These are phyloP conservation scores for Mycena rosella DNA, from an alignment of 768 basidiomycete genomes.

Conservation along the genomic window DNA sequence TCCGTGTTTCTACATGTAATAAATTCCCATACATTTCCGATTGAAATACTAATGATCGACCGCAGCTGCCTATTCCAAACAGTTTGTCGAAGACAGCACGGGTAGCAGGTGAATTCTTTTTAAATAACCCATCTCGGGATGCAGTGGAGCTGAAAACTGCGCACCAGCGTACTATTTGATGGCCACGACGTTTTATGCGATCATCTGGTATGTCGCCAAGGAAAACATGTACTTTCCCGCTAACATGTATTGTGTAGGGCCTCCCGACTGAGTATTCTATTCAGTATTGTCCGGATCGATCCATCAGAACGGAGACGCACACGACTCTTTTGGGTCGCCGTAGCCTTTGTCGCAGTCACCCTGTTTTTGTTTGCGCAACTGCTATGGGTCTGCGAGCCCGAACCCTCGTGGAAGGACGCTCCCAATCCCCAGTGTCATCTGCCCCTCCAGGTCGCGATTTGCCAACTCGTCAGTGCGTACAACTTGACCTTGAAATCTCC, in stretches of 20 bases:
- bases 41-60: neutral
- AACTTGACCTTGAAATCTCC: neutral
- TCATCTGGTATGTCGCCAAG: constrained; percentile 52
- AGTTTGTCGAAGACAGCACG: constrained; percentile 15
- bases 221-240: neutral
- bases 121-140: neutral
- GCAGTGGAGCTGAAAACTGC: neutral
- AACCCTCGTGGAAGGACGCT: constrained; percentile 54
- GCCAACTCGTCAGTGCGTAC: constrained; percentile 65
- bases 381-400: constrained; percentile 58
- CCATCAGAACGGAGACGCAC: constrained; percentile 47
- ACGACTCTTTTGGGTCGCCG: constrained; percentile 46
- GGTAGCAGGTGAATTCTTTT: constrained; percentile 21
- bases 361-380: constrained; percentile 58
- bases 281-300: constrained; percentile 67
- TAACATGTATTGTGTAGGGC: constrained; percentile 46
- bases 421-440: constrained; percentile 57
- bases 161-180: constrained; percentile 51
- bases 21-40: too few relatives aligned
- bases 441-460: constrained; percentile 60
- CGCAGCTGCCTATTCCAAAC: constrained; percentile 27
- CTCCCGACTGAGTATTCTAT: constrained; percentile 65
- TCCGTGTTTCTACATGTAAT: constrained; percentile 20
- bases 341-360: constrained; percentile 46
- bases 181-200: constrained; percentile 52